Evolutionary conservation across 2,329 filamentous ascomycete genomes (phyloP).

Genomic region (Trichoderma cornu-damae): DNA sequence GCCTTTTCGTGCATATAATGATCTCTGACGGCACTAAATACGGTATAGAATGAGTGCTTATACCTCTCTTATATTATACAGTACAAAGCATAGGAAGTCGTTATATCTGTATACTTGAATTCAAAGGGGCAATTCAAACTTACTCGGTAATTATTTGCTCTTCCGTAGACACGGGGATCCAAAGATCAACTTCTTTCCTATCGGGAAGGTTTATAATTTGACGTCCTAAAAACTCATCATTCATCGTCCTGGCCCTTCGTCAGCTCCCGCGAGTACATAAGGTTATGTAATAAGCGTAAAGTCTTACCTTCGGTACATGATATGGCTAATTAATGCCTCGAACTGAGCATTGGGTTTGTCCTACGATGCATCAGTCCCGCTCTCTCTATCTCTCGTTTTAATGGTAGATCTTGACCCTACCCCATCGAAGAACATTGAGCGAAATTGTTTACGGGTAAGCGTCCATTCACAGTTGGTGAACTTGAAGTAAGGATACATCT

Average conservation of each 20-base stretch:
- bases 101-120: background rate
- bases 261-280: background rate
- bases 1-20: too few relatives aligned
- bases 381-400: background rate
- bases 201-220: constrained; percentile 27
- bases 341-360: constrained; percentile 19
- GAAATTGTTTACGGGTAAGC: constrained; percentile 12
- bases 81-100: too few relatives aligned
- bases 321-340: constrained; percentile 20
- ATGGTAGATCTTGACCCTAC: constrained; percentile 14
- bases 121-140: background rate
- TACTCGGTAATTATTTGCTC: constrained; percentile 29
- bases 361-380: constrained; percentile 17
- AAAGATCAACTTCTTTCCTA: constrained; percentile 20
- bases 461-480: constrained; percentile 28
- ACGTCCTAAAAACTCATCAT: constrained; percentile 28
- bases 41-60: too few relatives aligned
- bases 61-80: too few relatives aligned
- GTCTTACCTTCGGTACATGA: constrained; percentile 30
- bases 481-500: constrained; percentile 34
- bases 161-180: constrained; percentile 25
- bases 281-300: background rate
- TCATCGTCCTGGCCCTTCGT: constrained; percentile 22
- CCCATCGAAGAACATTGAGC: constrained; percentile 18
- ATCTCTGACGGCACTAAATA: too few relatives aligned